Conservation (phyloP, 495 filamentous ascomycete genomes). For the Penicillium coprophilum region DNA sequence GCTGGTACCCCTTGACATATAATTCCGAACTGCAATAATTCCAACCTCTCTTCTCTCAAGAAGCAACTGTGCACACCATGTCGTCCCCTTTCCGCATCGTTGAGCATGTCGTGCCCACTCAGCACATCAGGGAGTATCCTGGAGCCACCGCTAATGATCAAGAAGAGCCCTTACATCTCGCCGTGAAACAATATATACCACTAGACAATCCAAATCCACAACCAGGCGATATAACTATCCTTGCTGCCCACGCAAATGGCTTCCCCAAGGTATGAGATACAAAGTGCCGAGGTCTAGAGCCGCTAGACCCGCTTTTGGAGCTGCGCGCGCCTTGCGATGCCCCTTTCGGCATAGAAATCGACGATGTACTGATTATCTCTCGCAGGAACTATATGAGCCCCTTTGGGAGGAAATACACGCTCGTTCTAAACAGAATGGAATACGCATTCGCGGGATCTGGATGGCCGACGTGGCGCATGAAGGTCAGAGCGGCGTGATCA, state of each 20-base stretch:
- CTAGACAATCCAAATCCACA: slow-evolving; percentile 60
- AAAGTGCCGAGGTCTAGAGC: background rate
- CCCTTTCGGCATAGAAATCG: slow-evolving; percentile 1
- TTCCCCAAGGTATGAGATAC: slow-evolving; percentile 69
- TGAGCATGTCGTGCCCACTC: slow-evolving; percentile 62
- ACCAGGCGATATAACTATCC: slow-evolving; percentile 76
- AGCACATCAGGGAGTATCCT: slow-evolving; percentile 74
- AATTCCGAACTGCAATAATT: background rate
- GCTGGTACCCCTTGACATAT: background rate
- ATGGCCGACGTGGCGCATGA: slow-evolving; percentile 80
- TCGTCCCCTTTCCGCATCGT: slow-evolving; percentile 49
- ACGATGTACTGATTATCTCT: slow-evolving; percentile 1
- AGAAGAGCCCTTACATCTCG: slow-evolving; percentile 62
- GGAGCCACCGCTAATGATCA: slow-evolving; percentile 60
- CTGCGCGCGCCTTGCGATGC: background rate
- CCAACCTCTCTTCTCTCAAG: background rate
- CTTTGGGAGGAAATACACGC: slow-evolving; percentile 75
- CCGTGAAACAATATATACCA: slow-evolving; percentile 83
- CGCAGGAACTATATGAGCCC: slow-evolving; percentile 82
- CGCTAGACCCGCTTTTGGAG: background rate
- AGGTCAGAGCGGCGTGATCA: slow-evolving; percentile 71
- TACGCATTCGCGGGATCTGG: slow-evolving; percentile 78
- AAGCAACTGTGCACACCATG: slow-evolving; percentile 19
- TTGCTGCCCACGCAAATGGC: slow-evolving; percentile 82
- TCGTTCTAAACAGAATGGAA: slow-evolving; percentile 51